Evolutionary conservation across 2,329 filamentous ascomycete species (phyloP).

Genomic region (Colletotrichum sp.): DNA sequence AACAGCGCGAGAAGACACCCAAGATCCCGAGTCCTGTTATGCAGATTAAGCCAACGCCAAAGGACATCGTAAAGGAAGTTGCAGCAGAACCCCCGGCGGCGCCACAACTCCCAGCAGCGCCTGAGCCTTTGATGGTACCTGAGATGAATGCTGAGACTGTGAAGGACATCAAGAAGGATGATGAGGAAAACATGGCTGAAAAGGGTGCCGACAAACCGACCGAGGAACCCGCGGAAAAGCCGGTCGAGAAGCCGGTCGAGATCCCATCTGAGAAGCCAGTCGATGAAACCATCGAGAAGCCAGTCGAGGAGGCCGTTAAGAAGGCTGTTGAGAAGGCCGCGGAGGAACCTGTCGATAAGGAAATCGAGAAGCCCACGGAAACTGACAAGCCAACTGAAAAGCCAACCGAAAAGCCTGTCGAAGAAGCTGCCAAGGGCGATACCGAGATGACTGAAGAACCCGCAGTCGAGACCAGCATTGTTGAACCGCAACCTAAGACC

Average conservation of each 20-base stretch:
- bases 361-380: background rate
- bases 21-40: background rate
- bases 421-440: conserved; percentile 1
- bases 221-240: background rate
- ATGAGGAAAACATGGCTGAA: background rate
- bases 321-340: background rate
- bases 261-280: background rate
- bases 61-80: background rate
- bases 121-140: background rate
- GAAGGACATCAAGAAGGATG: background rate
- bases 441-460: conserved; percentile 16
- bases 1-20: conserved; percentile 3
- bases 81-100: background rate
- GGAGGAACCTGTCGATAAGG: background rate
- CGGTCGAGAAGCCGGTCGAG: background rate
- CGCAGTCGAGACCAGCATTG: background rate
- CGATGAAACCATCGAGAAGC: background rate
- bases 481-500: conserved; percentile 36
- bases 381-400: background rate
- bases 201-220: background rate
- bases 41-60: background rate
- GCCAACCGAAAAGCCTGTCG: background rate
- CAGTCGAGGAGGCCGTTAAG: background rate
- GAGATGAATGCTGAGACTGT: background rate
- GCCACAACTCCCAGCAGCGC: background rate